phyloP scores from a whole-genome alignment of 2,329 filamentous ascomycete genomes.

The Stagonosporopsis vannaccii region DNA sequence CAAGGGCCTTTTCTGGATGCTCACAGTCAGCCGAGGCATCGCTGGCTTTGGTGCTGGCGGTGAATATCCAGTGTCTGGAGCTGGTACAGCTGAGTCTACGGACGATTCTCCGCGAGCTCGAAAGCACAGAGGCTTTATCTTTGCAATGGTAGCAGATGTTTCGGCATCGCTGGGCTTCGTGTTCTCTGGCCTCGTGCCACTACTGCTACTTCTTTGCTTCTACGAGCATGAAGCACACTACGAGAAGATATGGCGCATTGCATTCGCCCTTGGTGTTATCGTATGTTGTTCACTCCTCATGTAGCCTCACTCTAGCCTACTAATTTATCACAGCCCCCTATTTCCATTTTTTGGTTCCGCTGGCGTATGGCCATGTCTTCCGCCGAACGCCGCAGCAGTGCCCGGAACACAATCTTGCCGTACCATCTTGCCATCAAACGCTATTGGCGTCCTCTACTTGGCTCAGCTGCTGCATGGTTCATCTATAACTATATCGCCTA shows the following conservation, averaged over 20 bases:
- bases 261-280: conserved; percentile 59
- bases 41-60: conserved; percentile 52
- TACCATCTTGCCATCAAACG: conserved; percentile 58
- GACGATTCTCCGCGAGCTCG: conserved; percentile 57
- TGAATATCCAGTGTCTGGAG: conserved; percentile 62
- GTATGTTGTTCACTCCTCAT: background rate
- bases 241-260: conserved; percentile 58
- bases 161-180: conserved; percentile 61
- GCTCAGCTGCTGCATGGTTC: conserved; percentile 60
- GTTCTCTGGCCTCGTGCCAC: conserved; percentile 58
- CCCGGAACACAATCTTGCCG: conserved; percentile 51
- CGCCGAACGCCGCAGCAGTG: conserved; percentile 57
- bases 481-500: conserved; percentile 63
- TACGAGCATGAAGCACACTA: conserved; percentile 53
- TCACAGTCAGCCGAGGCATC: conserved; percentile 55
- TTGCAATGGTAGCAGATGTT: conserved; percentile 63
- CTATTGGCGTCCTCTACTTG: conserved; percentile 60
- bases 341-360: conserved; percentile 62
- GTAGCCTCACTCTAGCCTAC: background rate
- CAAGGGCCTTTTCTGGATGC: conserved; percentile 52
- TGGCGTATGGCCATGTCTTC: conserved; percentile 61
- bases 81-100: conserved; percentile 61
- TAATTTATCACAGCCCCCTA: conserved; percentile 44
- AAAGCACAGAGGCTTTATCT: conserved; percentile 62
- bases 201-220: conserved; percentile 61